Base-by-base conservation (phyloP, 83 land plant genomes). In the Picea engelmannii region DNA sequence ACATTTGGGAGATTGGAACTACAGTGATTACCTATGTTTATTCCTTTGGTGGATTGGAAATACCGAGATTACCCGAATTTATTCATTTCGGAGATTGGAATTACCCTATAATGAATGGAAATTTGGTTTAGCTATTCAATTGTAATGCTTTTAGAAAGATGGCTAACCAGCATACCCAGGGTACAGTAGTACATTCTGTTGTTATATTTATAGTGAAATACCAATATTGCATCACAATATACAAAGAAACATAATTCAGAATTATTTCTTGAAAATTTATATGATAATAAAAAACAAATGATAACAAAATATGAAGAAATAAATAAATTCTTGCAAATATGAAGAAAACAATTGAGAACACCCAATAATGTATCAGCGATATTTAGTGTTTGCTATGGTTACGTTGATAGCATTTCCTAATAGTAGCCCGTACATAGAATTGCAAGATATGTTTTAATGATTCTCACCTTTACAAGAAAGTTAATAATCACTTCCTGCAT, bases 401-500 rank as follows among this genome's bases (percentile, higher is more conserved):
- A 49, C 12, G 3, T 49, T 9, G 12, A 49, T 49, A 49, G 11
- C 11, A 49, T 49, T 49, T 49, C 55, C 55, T 49, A 49, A 49
- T 49, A 49, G 9, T 49, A 2, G 55, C 55, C 11, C 9, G 55
- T 9, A 49, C 11, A 44, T 44, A 9, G 31, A 71, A 42, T 42
- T 47, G 21, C n/a, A 71, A 44, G n/a, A 71, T 40, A 40, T 44
- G 24, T 10, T 15, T 24, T 9, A 55, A 44, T 15, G 73, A 78
- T 62, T 6, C 89, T 86, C 70, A 96, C 99, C 89, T 95, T 86
- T 81, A 98, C 96, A 49, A 98, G 92, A 88, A 98, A 98, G 79
- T 95, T 98, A 67, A 98, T 98, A 31, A 98, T 94, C 99, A 96
- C 96, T 81, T 98, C 99, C 82, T 98, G 99, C 99, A 98, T 96